Evolutionary conservation across 148 eudicot species (phyloP).

Genomic region (Persicaria maculosa): DNA sequence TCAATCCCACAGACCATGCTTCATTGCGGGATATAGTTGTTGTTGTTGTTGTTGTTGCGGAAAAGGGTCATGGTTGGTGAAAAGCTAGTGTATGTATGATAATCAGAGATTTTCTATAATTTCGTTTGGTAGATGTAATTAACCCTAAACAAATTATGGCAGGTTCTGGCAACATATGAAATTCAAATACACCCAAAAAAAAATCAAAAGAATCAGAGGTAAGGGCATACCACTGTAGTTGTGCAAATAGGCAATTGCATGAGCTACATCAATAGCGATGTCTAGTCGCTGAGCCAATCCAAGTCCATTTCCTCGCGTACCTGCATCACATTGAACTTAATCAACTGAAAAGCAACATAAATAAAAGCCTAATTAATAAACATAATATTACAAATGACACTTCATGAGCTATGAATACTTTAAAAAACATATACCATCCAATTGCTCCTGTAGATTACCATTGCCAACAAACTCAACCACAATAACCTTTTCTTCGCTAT

Average conservation of each 20-base stretch:
- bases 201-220: background rate
- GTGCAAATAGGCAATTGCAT: conserved; percentile 62
- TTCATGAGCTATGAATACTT: background rate
- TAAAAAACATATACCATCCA: conserved; percentile 47
- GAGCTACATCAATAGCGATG: conserved; percentile 71
- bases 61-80: too few species aligned
- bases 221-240: conserved; percentile 41
- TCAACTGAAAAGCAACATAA: background rate
- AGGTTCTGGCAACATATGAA: background rate
- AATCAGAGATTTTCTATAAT: background rate
- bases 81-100: background rate
- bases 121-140: background rate
- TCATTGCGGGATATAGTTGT: too few species aligned
- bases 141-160: background rate
- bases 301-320: conserved; percentile 32
- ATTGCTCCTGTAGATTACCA: conserved; percentile 58
- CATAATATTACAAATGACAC: background rate
- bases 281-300: conserved; percentile 59
- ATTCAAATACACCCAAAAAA: background rate
- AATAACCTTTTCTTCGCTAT: conserved; percentile 46
- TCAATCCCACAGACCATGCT: too few species aligned
- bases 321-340: background rate
- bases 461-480: conserved; percentile 62
- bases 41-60: too few species aligned
- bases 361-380: background rate